Percentiles rank a stretch among this genome's conserved stretches.
phyloP scores from a whole-genome alignment of 768 basidiomycete species.

The Collybia sordida region DNA sequence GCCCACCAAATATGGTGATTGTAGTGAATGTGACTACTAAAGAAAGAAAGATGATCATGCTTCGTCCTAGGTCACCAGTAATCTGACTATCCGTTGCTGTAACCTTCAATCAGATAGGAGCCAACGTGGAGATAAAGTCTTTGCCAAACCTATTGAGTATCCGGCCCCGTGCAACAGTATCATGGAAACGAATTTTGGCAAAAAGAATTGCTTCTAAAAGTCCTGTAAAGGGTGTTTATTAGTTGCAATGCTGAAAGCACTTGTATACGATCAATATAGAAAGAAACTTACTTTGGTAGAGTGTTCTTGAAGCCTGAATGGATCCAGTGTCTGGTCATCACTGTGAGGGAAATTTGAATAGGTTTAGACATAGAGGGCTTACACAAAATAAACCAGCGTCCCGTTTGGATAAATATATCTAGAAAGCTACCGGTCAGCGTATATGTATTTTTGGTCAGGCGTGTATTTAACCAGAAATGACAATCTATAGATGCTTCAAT shows the following conservation, averaged over 20 bases:
- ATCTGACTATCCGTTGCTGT: conserved; percentile 79
- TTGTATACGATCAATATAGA: too few species aligned
- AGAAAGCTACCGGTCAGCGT: too few species aligned
- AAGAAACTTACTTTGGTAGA: conserved; percentile 51
- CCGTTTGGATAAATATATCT: too few species aligned
- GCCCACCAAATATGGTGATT: conserved; percentile 27
- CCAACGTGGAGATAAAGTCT: conserved; percentile 48
- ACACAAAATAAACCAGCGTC: too few species aligned
- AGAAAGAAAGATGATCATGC: conserved; percentile 69
- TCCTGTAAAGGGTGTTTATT: conserved; percentile 3
- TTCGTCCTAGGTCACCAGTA: conserved; percentile 84
- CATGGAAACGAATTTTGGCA: conserved; percentile 89
- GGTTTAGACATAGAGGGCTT: too few species aligned
- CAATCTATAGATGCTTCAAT: conserved; percentile 35
- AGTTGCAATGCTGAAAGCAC: too few species aligned
- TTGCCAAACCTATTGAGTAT: conserved; percentile 85
- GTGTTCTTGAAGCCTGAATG: conserved; percentile 76
- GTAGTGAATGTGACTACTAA: conserved; percentile 70
- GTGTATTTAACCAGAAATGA: too few species aligned
- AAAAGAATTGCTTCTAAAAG: conserved; percentile 82
- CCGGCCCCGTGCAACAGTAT: conserved; percentile 85
- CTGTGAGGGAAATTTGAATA: too few species aligned
- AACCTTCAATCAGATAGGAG: too few species aligned
- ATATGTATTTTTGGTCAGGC: too few species aligned
- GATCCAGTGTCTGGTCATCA: conserved; percentile 53